phyloP scores from a whole-genome alignment of 257 asterid genomes.

The Nicotiana knightiana region DNA sequence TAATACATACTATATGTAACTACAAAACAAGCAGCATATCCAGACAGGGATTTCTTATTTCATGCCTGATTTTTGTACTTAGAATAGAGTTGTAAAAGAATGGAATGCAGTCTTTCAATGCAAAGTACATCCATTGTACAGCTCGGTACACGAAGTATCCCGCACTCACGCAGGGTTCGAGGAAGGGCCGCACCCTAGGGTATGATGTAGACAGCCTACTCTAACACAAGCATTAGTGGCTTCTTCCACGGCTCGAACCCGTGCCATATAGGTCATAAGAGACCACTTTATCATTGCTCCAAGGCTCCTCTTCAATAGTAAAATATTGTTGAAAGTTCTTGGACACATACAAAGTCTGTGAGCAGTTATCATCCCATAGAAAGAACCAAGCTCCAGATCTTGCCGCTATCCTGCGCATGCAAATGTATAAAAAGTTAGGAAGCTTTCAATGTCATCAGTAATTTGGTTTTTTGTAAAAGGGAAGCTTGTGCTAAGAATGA shows the following conservation, averaged over 20 bases:
- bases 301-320: neutral
- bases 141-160: too few species aligned
- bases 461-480: neutral
- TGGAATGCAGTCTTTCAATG: neutral
- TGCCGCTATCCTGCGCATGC: slow-evolving; percentile 37
- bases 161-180: too few species aligned
- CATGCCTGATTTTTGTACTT: neutral
- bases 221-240: too few species aligned
- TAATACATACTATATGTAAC: neutral
- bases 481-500: neutral
- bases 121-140: neutral
- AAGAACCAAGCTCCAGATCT: slow-evolving; percentile 43
- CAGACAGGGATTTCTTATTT: neutral
- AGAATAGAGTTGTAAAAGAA: neutral
- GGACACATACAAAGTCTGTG: neutral
- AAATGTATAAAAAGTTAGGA: neutral
- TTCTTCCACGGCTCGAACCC: too few species aligned
- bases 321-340: neutral
- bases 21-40: neutral
- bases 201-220: too few species aligned
- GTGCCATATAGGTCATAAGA: too few species aligned
- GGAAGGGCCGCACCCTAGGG: too few species aligned
- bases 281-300: too few species aligned
- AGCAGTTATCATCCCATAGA: slow-evolving; percentile 22
- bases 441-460: neutral